Percentiles rank a stretch among this genome's conserved stretches.
Conservation (phyloP, 768 basidiomycete genomes). For the Pleurotus cornucopiae region DNA sequence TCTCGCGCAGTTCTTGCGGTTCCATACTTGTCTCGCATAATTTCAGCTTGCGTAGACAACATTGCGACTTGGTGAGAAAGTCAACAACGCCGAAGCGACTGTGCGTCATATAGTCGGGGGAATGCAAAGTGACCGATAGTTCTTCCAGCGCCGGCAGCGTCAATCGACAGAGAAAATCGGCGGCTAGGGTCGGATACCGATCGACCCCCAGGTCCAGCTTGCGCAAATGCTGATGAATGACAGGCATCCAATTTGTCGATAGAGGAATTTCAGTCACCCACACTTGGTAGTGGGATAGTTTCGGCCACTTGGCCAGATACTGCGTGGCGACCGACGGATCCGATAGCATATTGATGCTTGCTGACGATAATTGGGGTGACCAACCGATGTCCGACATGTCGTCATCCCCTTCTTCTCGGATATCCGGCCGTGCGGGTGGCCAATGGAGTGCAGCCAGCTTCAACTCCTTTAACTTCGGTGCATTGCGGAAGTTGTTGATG, state of each 20-base stretch:
- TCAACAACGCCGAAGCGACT: background rate
- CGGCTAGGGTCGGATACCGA: background rate
- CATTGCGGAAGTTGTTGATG: background rate
- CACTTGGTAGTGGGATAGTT: background rate
- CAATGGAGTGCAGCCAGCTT: background rate
- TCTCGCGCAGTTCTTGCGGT: background rate
- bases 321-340: background rate
- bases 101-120: background rate
- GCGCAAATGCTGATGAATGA: background rate
- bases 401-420: background rate
- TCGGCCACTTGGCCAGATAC: background rate
- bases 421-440: background rate
- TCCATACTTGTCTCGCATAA: background rate
- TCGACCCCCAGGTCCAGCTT: background rate
- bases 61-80: background rate
- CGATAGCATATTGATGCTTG: background rate
- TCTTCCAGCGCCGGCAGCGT: background rate
- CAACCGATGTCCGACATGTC: background rate
- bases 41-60: background rate
- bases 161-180: background rate
- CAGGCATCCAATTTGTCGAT: background rate
- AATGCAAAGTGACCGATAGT: background rate
- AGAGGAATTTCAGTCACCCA: background rate
- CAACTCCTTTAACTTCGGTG: background rate
- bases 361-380: background rate